phyloP scores from a whole-genome alignment of 2,329 filamentous ascomycete species.

The Elsinoe perseae region DNA sequence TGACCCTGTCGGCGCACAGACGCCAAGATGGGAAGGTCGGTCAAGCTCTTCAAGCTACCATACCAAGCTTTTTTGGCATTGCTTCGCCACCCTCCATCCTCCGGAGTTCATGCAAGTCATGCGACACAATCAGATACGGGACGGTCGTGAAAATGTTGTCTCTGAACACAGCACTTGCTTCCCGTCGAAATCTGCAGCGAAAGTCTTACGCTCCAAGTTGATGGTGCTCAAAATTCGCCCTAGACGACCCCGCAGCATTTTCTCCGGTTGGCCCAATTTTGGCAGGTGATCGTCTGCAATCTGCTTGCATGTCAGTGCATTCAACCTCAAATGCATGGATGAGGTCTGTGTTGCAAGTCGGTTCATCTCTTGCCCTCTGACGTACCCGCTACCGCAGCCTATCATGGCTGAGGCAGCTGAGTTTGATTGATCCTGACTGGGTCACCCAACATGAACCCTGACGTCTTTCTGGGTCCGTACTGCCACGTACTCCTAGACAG shows the following conservation, averaged over 20 bases:
- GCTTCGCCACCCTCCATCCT: background rate
- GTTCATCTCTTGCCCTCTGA: constrained; percentile 1
- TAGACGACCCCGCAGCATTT: background rate
- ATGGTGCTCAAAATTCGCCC: background rate
- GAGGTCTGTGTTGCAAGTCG: background rate
- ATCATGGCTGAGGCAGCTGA: background rate
- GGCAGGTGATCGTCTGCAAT: constrained; percentile 3
- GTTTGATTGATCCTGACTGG: background rate
- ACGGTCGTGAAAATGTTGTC: too few species aligned
- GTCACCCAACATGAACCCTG: background rate
- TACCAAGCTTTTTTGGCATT: constrained; percentile 12
- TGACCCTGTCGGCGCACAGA: background rate
- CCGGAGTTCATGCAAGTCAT: background rate
- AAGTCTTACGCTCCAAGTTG: too few species aligned
- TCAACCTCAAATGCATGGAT: background rate
- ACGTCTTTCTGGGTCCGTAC: background rate
- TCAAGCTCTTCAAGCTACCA: constrained; percentile 5
- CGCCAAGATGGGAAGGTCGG: constrained; percentile 13
- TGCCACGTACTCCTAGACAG: background rate
- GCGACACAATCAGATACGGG: too few species aligned
- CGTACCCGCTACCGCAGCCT: background rate
- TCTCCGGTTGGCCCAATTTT: background rate
- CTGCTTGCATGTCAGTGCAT: constrained; percentile 2
- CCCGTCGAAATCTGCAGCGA: too few species aligned
- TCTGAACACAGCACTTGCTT: too few species aligned